phyloP scores from a whole-genome alignment of 2,329 filamentous ascomycete species.

The Nigrospora sphaerica region DNA sequence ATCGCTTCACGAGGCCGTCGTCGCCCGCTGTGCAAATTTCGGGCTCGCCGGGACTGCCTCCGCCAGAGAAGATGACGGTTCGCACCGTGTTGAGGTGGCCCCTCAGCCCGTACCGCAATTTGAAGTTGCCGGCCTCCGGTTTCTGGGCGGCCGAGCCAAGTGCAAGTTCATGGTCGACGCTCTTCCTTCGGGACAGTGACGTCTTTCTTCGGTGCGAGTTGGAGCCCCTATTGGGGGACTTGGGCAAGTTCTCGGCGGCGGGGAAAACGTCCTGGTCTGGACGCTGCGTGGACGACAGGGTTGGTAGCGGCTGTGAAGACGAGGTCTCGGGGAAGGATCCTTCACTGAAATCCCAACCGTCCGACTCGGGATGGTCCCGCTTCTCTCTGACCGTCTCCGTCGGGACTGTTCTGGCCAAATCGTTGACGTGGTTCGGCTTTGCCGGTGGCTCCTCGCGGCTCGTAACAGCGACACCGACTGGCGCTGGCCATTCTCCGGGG shows the following conservation, averaged over 20 bases:
- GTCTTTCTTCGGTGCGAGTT: constrained; percentile 73
- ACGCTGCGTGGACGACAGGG: constrained; percentile 44
- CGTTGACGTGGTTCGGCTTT: constrained; percentile 29
- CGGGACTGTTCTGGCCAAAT: constrained; percentile 31
- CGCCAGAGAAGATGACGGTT: constrained; percentile 92
- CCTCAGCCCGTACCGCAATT: constrained; percentile 83
- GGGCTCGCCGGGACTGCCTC: constrained; percentile 88
- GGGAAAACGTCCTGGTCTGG: constrained; percentile 88
- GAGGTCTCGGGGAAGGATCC: constrained; percentile 53
- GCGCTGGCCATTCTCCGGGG: constrained; percentile 18
- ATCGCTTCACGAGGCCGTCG: constrained; percentile 92
- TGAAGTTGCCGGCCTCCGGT: constrained; percentile 72
- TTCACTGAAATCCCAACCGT: constrained; percentile 93
- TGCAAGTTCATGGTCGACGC: constrained; percentile 58
- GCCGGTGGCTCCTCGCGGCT: constrained; percentile 16
- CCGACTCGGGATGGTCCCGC: constrained; percentile 44
- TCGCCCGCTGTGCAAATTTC: constrained; percentile 96
- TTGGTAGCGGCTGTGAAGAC: constrained; percentile 34
- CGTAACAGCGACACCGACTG: constrained; percentile 13
- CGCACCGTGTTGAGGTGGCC: constrained; percentile 92
- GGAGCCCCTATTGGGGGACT: constrained; percentile 67
- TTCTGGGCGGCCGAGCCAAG: constrained; percentile 45
- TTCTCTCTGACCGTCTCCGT: constrained; percentile 40
- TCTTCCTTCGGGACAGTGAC: constrained; percentile 66
- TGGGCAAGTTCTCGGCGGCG: constrained; percentile 69